Base-by-base conservation (phyloP, 2,329 filamentous ascomycete species). In the Chalaropsis thielavioides region DNA sequence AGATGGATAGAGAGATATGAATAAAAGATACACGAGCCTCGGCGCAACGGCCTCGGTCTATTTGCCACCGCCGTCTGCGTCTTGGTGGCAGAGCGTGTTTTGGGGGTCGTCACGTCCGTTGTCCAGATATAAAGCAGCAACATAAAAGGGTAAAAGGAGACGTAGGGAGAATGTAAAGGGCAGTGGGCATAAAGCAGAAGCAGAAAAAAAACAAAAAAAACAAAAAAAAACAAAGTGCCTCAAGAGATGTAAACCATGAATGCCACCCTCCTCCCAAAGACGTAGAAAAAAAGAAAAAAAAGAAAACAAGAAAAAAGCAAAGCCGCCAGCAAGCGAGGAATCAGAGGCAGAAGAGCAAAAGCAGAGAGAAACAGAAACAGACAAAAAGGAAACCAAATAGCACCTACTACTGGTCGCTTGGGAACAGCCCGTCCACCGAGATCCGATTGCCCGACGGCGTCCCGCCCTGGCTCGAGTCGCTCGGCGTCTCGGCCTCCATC, bases 401-500 rank as follows among this genome's bases (percentile, higher is more conserved):
- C 27, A 38, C 17, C 46, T 41, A 10, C 11, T 31, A 58, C 54
- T 64, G 58, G 19, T 46, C 40, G 40, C 31, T 54, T 6, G 63
- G 22, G 38, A 67, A 65, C 61, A 66, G 59, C 8, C 61, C 61
- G 31, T 58, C 54, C 27, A 58, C 24, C 24, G 54, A 22, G 1
- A 35, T 35, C 27, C 38, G 51, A 22, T n/a, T 13, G 17, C 64
- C 64, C 13, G 60, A 62, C n/a, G 64, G 64, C 51, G 61, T 63
- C n/a, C 61, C 62, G 41, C 19, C 17, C 43, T 64, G 74, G 69
- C 77, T 78, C 17, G 74, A 72, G 49, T 86, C 84, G 69, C 82
- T 86, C 15, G 84, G 84, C 24, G 83, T 87, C 61, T 79, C 73
- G 13, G 84, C 83, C 69, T 86, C 83, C 38, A 87, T 83, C 7